phyloP scores from a whole-genome alignment of 2,329 filamentous ascomycete species.

The Aspergillus unguis region DNA sequence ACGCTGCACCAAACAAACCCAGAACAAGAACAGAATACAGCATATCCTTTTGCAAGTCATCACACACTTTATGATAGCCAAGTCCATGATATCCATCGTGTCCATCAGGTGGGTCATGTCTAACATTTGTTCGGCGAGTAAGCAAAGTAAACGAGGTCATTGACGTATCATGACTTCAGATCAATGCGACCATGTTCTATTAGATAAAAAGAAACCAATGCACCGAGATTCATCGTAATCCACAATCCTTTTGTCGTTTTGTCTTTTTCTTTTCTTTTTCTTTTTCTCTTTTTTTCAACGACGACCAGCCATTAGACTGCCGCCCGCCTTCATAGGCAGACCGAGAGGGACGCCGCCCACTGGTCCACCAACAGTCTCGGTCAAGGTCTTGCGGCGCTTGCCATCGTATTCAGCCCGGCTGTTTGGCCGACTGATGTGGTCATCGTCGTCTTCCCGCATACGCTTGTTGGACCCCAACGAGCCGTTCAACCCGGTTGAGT shows the following conservation, averaged over 20 bases:
- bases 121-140: not conserved
- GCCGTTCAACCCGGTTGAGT: conserved; percentile 64
- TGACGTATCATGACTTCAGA: not conserved
- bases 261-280: conserved; percentile 8
- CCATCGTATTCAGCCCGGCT: conserved; percentile 60
- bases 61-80: conserved; percentile 8
- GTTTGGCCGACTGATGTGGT: conserved; percentile 63
- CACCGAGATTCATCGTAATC: conserved; percentile 10
- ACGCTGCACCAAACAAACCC: conserved; percentile 16
- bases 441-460: conserved; percentile 63
- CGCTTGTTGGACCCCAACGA: conserved; percentile 57
- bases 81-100: conserved; percentile 7
- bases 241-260: conserved; percentile 13
- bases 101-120: conserved; percentile 4
- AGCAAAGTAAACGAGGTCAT: not conserved
- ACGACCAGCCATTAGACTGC: conserved; percentile 39
- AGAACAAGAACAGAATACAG: conserved; percentile 1
- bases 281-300: conserved; percentile 25
- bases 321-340: conserved; percentile 44
- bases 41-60: conserved; percentile 13
- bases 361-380: conserved; percentile 54
- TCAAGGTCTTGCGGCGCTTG: conserved; percentile 77
- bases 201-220: conserved; percentile 15
- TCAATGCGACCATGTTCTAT: conserved; percentile 18
- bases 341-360: conserved; percentile 38